Evolutionary conservation across 108 stramenopile species (phyloP).

Genomic region (Nitzschia sp.): DNA sequence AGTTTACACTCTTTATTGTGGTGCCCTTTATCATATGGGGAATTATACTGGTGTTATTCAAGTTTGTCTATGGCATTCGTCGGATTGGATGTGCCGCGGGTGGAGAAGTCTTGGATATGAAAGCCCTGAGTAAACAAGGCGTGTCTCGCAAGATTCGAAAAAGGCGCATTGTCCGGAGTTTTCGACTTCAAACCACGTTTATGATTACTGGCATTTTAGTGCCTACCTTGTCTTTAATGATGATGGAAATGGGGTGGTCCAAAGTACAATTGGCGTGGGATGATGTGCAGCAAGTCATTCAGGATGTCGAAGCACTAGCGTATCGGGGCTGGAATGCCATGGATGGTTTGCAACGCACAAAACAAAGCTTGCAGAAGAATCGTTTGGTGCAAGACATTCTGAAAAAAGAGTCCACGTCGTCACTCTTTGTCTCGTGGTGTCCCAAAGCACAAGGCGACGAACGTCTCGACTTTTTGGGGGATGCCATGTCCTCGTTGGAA

Average conservation of each 20-base stretch:
- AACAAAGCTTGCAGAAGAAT: constrained; percentile 4
- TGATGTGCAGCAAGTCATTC: constrained; percentile 17
- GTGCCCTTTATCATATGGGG: constrained; percentile 29
- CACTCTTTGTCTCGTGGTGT: constrained; percentile 21
- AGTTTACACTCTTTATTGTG: constrained; percentile 28
- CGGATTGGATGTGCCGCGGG: constrained; percentile 51
- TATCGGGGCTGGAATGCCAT: constrained; percentile 26
- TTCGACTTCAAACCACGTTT: constrained; percentile 46
- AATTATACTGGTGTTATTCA: constrained; percentile 27
- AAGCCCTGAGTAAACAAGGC: constrained; percentile 22
- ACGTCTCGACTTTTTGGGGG: not conserved
- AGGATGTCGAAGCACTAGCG: constrained; percentile 42
- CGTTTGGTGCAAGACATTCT: constrained; percentile 19
- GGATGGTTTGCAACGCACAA: constrained; percentile 5
- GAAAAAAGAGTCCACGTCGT: not conserved
- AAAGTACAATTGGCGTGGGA: constrained; percentile 13
- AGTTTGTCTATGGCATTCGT: constrained; percentile 9
- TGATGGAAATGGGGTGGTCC: constrained; percentile 34
- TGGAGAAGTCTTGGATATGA: constrained; percentile 41
- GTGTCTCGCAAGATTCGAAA: constrained; percentile 30
- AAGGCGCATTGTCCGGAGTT: constrained; percentile 28
- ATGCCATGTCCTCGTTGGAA: constrained; percentile 1
- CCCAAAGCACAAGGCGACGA: constrained; percentile 9
- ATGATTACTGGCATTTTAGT: constrained; percentile 29
- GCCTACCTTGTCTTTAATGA: constrained; percentile 26